Conservation (phyloP, 2,329 filamentous ascomycete genomes). For the Botrytis aclada region DNA sequence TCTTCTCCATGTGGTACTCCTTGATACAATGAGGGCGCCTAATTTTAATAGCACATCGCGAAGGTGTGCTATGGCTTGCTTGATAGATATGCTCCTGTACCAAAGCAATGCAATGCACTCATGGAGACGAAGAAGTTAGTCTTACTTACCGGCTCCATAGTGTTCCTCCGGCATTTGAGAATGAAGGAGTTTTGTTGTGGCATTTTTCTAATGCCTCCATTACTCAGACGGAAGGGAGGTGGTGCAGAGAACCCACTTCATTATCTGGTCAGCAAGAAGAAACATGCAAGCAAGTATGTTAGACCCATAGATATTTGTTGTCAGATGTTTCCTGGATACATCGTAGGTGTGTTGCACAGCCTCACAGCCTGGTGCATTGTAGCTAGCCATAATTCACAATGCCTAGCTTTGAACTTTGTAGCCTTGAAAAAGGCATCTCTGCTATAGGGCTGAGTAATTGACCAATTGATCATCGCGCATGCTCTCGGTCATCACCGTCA, state of each 20-base stretch:
- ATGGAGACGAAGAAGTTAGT: background rate
- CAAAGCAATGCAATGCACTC: background rate
- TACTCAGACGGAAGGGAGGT: background rate
- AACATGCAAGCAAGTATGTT: background rate
- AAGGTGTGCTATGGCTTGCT: background rate
- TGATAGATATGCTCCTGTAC: background rate
- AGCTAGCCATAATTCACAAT: conserved; percentile 10
- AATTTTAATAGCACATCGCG: background rate
- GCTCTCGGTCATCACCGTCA: conserved; percentile 18
- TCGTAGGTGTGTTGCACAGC: background rate
- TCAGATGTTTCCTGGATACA: background rate
- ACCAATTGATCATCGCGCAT: conserved; percentile 11
- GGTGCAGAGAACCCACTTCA: background rate
- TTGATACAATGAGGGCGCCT: background rate
- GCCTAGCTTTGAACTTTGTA: background rate
- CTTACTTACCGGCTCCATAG: background rate
- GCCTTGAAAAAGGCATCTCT: background rate
- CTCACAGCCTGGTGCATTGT: conserved; percentile 13
- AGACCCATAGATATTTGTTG: background rate
- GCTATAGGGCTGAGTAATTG: conserved; percentile 17
- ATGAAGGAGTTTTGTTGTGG: background rate
- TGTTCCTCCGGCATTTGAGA: conserved; percentile 12
- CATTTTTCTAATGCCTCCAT: background rate
- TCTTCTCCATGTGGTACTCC: background rate
- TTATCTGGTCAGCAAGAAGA: background rate